Percentiles rank a stretch among this genome's conserved stretches.
phyloP scores from a whole-genome alignment of 768 basidiomycete species.

The Boletus rubroflammeus region DNA sequence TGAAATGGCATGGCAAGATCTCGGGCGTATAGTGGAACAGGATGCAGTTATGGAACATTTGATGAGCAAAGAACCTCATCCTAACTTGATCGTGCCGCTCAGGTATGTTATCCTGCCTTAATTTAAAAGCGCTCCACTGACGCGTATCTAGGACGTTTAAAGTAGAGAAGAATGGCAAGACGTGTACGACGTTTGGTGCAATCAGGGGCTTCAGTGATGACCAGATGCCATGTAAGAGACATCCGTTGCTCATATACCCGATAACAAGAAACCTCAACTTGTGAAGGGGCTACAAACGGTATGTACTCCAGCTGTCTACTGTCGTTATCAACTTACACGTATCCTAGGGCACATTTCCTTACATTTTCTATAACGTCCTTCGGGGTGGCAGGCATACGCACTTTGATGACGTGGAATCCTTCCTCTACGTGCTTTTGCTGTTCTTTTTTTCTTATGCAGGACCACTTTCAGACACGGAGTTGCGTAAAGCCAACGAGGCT shows the following conservation, averaged over 20 bases:
- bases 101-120: not conserved
- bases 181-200: not conserved
- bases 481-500: not conserved
- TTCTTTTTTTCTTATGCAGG: constrained; percentile 9
- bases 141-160: not conserved
- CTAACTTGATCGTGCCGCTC: not conserved
- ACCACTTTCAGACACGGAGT: not conserved
- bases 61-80: not conserved
- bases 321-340: not conserved
- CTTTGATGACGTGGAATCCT: constrained; percentile 15
- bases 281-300: not conserved
- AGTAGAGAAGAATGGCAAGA: not conserved
- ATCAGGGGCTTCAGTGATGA: constrained; percentile 5
- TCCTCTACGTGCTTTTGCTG: constrained; percentile 14
- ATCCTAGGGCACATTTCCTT: not conserved
- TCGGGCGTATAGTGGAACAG: not conserved
- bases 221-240: not conserved
- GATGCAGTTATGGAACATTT: not conserved
- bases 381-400: not conserved
- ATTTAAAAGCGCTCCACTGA: not conserved
- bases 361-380: constrained; percentile 2
- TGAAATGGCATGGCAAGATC: constrained; percentile 11
- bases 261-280: not conserved
- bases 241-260: too few species aligned
- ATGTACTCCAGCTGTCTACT: not conserved